Conservation (phyloP, 2,329 filamentous ascomycete species). For the Trichoderma aggressivum region DNA sequence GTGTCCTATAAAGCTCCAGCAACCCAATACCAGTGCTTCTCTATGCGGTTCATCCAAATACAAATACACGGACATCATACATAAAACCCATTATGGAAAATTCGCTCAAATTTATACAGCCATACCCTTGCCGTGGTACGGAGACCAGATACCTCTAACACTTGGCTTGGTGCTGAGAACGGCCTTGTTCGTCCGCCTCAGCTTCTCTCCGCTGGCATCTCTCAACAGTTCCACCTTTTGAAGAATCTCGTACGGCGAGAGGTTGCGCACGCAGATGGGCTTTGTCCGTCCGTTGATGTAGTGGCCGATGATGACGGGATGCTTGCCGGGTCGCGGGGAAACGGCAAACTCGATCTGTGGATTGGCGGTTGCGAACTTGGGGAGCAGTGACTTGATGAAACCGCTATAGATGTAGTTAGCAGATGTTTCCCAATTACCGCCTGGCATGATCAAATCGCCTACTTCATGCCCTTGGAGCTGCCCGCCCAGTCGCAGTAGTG, state of each 20-base stretch:
- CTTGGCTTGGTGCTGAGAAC: conserved; percentile 62
- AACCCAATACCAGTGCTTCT: conserved; percentile 28
- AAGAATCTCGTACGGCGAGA: conserved; percentile 75
- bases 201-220: conserved; percentile 72
- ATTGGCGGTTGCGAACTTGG: conserved; percentile 74
- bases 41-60: conserved; percentile 25
- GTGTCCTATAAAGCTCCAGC: conserved; percentile 24
- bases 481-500: conserved; percentile 97
- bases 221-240: conserved; percentile 73
- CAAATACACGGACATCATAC: conserved; percentile 29
- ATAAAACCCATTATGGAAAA: neutral
- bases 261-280: conserved; percentile 82
- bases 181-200: conserved; percentile 61
- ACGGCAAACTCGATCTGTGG: conserved; percentile 89
- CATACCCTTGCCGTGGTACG: conserved; percentile 61
- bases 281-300: conserved; percentile 91
- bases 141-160: conserved; percentile 69
- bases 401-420: conserved; percentile 46
- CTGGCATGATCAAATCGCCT: conserved; percentile 29
- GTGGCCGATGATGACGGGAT: conserved; percentile 83
- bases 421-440: neutral
- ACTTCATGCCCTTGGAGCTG: conserved; percentile 95
- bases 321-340: conserved; percentile 82
- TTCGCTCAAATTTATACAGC: conserved; percentile 41
- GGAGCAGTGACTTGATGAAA: conserved; percentile 76